Percentiles rank a stretch among this genome's conserved stretches.
Conservation (phyloP, 148 eudicot species). For the Nyssa sinensis region DNA sequence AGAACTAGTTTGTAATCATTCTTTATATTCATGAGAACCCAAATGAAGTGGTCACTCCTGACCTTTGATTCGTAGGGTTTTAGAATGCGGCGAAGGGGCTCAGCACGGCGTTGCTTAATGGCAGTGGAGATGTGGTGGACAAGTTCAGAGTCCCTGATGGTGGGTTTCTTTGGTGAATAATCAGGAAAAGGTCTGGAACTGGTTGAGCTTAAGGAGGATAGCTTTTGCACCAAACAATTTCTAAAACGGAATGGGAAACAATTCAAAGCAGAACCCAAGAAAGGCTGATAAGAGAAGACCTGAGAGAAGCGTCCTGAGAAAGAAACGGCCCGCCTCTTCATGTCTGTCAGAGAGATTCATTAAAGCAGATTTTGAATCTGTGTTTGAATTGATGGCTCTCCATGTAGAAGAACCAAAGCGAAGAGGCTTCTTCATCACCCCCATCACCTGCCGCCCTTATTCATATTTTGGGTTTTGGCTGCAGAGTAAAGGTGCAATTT, state of each 20-base stretch:
- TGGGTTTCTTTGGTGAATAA: conserved; percentile 72
- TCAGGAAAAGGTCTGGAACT: conserved; percentile 64
- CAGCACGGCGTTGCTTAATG: conserved; percentile 61
- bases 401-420: conserved; percentile 26
- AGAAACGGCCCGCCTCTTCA: conserved; percentile 46
- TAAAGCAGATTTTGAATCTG: conserved; percentile 20
- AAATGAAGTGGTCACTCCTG: conserved; percentile 62
- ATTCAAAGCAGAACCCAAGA: conserved; percentile 17
- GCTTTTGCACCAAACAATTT: conserved; percentile 23
- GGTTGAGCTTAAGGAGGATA: conserved; percentile 36
- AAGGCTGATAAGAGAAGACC: conserved; percentile 19
- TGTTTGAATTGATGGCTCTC: conserved; percentile 18
- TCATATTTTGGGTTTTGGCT: no score
- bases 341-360: conserved; percentile 44
- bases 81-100: conserved; percentile 53
- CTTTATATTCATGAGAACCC: conserved; percentile 78
- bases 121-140: conserved; percentile 58
- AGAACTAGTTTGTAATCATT: conserved; percentile 58
- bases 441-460: no score
- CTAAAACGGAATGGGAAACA: conserved; percentile 9
- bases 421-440: conserved; percentile 27
- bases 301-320: conserved; percentile 27
- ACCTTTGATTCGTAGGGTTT: conserved; percentile 67
- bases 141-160: conserved; percentile 64
- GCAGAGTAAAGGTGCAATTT: no score